Evolutionary conservation across 805 yeast species (phyloP), one percentile per base, ranked within the genome.

Genomic region (Starmerella stigmatis): DNA sequence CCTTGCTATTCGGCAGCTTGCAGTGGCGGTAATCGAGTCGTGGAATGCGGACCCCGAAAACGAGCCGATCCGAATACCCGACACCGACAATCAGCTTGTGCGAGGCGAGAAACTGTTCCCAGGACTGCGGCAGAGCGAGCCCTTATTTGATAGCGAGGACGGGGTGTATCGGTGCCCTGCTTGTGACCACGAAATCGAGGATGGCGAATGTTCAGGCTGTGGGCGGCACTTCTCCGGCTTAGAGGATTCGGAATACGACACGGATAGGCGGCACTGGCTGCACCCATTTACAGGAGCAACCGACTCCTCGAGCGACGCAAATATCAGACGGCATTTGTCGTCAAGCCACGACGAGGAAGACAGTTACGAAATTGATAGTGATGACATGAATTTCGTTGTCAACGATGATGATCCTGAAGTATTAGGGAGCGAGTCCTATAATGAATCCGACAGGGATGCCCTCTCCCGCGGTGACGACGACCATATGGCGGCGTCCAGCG

Each of bases 181-280:
- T 31, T 80, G 88, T 57, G 78, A 73, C 53, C 79, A 84, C 83
- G 86, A 80, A 55, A 75, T 79, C 1, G 73, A 73, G 46, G 82
- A 79, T 1, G 41, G 25, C 10, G 59, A 68, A 26, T 78, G 86
- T 53, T 59, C 68, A 22, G 72, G 75, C 52, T 79, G 85, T 57
- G 81, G 79, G 13, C 48, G 5, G 60, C 32, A 28, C 11, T 48
- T 27, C 42, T 37, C 32, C 19, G 44, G 11, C 17, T 10, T 25
- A 49, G n/a, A n/a, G n/a, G n/a, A 43, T n/a, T 15, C 28, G 12
- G 43, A 25, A n/a, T 23, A 23, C n/a, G 47, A 43, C 25, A 49
- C 40, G 15, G 49, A 40, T 11, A 30, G 21, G n/a, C n/a, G n/a
- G n/a, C n/a, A n/a, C n/a, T n/a, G n/a, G n/a, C n/a, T n/a, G n/a